A percentile compares a stretch with the other conserved stretches of the same genome.
Conservation (phyloP, 805 yeast genomes). For the Ogataea dorogensis region DNA sequence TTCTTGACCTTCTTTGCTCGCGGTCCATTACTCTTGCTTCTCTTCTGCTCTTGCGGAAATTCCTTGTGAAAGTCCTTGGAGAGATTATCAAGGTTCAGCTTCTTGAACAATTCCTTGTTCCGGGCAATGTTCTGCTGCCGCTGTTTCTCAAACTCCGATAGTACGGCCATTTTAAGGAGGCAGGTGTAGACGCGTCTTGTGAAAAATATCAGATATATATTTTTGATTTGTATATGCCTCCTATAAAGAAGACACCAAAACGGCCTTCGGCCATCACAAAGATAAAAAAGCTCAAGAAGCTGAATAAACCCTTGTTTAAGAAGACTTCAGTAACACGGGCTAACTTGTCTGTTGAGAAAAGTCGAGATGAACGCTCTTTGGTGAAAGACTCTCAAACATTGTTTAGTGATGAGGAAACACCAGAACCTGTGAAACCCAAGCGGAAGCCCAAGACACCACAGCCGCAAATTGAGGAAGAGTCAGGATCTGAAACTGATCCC, state of each 20-base stretch:
- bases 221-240: conserved; percentile 5
- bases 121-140: conserved; percentile 79
- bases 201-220: neutral
- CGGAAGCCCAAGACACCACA: neutral
- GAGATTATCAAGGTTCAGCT: conserved; percentile 63
- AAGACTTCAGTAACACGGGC: neutral
- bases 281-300: conserved; percentile 10
- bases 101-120: conserved; percentile 70
- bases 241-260: conserved; percentile 14
- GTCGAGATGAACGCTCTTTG: conserved; percentile 14
- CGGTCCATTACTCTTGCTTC: conserved; percentile 31
- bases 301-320: conserved; percentile 9
- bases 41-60: conserved; percentile 25
- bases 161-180: conserved; percentile 22
- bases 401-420: conserved; percentile 23
- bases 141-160: conserved; percentile 69
- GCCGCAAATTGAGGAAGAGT: conserved; percentile 7
- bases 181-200: conserved; percentile 7
- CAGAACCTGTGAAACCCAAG: conserved; percentile 6
- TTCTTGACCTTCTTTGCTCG: conserved; percentile 30
- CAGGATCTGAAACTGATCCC: conserved; percentile 4
- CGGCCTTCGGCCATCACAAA: conserved; percentile 18
- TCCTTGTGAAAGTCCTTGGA: conserved; percentile 53
- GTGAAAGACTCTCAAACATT: conserved; percentile 21
- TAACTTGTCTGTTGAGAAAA: conserved; percentile 1